These are phyloP conservation scores for Dictyostelium firmibasis DNA, from an alignment of 78 protist genomes.

Conservation along the genomic window DNA sequence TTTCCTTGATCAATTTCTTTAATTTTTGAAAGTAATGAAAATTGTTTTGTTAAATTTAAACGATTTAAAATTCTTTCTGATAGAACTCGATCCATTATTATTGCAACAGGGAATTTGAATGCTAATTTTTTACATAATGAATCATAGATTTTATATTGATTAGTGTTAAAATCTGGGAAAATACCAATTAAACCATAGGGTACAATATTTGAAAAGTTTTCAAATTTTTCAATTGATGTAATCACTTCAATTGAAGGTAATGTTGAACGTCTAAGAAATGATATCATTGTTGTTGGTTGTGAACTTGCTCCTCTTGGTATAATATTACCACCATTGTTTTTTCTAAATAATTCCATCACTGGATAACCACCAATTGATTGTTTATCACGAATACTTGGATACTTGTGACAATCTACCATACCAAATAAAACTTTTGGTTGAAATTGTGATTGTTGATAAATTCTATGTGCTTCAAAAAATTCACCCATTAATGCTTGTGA, in stretches of 20 bases:
- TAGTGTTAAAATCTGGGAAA: neutral
- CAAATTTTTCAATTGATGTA: neutral
- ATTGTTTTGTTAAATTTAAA: neutral
- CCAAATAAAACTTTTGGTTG: constrained; percentile 18
- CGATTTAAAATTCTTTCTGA: neutral
- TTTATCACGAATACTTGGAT: constrained; percentile 20
- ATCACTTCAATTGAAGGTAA: neutral
- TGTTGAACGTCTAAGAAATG: neutral
- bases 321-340: neutral
- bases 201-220: neutral
- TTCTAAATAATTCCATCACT: constrained; percentile 55
- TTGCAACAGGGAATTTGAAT: constrained; percentile 17
- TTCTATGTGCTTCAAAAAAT: constrained; percentile 7
- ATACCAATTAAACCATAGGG: neutral
- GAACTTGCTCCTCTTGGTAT: constrained; percentile 44
- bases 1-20: neutral
- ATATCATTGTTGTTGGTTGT: neutral
- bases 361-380: constrained; percentile 57
- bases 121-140: neutral
- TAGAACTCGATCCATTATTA: neutral
- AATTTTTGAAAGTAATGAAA: neutral
- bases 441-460: neutral
- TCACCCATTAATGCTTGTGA: constrained; percentile 27
- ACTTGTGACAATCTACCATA: neutral
- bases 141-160: neutral